phyloP scores from a whole-genome alignment of 1,284 basidiomycete species.

The Leccinum subfulvum region DNA sequence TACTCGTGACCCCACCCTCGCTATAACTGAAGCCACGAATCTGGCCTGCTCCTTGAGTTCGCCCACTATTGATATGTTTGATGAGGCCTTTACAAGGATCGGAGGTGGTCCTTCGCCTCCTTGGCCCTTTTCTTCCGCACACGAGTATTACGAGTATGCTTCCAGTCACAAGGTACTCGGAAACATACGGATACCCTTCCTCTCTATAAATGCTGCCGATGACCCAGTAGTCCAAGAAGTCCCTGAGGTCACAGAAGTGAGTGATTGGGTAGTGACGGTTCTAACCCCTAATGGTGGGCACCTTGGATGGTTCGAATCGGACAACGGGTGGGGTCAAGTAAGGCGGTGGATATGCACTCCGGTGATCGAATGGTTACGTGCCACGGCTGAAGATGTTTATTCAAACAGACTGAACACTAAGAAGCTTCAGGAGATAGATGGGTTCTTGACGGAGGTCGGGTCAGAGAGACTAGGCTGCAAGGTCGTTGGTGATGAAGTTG shows the following conservation, averaged over 20 bases:
- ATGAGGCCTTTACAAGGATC: conserved; percentile 66
- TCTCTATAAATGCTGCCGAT: conserved; percentile 87
- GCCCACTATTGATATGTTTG: conserved; percentile 62
- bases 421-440: conserved; percentile 48
- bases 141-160: conserved; percentile 83
- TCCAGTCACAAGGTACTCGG: conserved; percentile 53
- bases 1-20: conserved; percentile 48
- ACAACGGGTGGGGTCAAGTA: conserved; percentile 42
- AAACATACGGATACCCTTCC: conserved; percentile 65
- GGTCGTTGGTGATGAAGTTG: conserved; percentile 37
- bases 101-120: conserved; percentile 78
- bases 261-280: conserved; percentile 67
- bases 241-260: conserved; percentile 58
- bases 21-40: conserved; percentile 48
- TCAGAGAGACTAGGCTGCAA: conserved; percentile 42
- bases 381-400: conserved; percentile 55
- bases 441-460: conserved; percentile 54
- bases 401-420: conserved; percentile 32
- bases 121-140: conserved; percentile 76
- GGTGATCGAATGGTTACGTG: conserved; percentile 72
- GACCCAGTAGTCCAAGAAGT: conserved; percentile 82
- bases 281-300: conserved; percentile 86
- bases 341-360: conserved; percentile 73
- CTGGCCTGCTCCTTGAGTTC: conserved; percentile 46
- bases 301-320: conserved; percentile 88